Evolutionary conservation across 768 basidiomycete genomes (phyloP), one percentile per base, ranked within the genome.

Genomic region (Heimioporus sp.): DNA sequence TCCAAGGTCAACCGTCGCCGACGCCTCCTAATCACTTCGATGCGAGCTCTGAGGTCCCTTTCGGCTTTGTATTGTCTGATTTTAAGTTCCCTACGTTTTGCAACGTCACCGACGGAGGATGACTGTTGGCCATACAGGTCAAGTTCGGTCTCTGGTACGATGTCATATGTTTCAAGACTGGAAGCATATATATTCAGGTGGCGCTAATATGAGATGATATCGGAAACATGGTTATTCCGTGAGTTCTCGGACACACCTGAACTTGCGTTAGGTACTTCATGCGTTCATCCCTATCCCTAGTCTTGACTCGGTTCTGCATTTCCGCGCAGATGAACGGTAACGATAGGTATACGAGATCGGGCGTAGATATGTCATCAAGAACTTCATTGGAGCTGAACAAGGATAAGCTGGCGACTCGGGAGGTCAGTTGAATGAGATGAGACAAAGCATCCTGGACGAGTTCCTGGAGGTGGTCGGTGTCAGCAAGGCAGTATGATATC

Each of bases 1-100:
- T 61, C 62, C 1, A 64, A 44, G 32, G 73, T 53, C 2, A 65
- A 53, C 39, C 80, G 78, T 47, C 76, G 67, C 46, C 78, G 76
- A 36, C 77, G 81, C 69, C 79, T 82, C 45, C 78, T 79, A 19
- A 88, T 62, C 39, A 72, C 70, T 71, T 92, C 80, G 24, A 98
- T 81, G 51, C 79, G 79, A 17, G 71, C 69, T 48, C 83, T 80
- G 28, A 98, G 70, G 34, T 89, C 87, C 68, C 90, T 95, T 70
- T 96, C 93, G 51, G 82, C 80, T 68, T 86, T 85, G 68, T 83
- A 98, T 65, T 95, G 94, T 54, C 82, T 85, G 56, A 99, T 97
- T 74, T 97, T 99, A 32, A 86, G 67, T 58, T 96, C 93, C 58
- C 97, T 74, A 50, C 87, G 78, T 63, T 79, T 81, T 2, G 82